A percentile compares a stretch with the other conserved stretches of the same genome.
phyloP scores from a whole-genome alignment of 23 red algal genomes.

The Agarophyton chilense region DNA sequence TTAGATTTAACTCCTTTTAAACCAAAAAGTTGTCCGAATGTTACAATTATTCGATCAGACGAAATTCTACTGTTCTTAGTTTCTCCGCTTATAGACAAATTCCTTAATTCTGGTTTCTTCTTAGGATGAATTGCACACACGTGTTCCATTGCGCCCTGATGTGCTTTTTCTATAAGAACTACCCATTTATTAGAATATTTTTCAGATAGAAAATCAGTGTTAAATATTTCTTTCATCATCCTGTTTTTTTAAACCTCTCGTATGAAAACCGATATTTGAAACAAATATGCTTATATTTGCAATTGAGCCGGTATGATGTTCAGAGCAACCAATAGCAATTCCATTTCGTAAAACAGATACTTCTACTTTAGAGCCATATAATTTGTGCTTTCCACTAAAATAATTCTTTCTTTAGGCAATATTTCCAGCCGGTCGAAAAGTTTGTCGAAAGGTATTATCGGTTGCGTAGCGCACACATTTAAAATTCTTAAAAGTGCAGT shows the following conservation, averaged over 20 bases:
- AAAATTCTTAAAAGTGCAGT: not conserved
- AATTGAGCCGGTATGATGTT: not conserved
- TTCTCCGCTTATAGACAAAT: not conserved
- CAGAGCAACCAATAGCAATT: too few species aligned
- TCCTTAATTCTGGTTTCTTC: too few species aligned
- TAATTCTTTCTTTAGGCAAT: not conserved
- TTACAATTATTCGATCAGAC: conserved; percentile 30
- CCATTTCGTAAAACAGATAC: not conserved
- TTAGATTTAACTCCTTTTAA: not conserved
- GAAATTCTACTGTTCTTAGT: conserved; percentile 2
- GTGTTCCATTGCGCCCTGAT: conserved; percentile 1
- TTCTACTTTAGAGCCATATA: conserved; percentile 33
- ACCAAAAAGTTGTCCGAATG: not conserved
- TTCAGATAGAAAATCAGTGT: not conserved
- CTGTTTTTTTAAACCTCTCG: not conserved
- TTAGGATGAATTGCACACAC: not conserved
- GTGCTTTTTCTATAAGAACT: too few species aligned
- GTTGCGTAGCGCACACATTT: conserved; percentile 8
- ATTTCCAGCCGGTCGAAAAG: not conserved
- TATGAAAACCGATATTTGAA: too few species aligned
- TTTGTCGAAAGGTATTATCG: not conserved
- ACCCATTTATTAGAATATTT: conserved; percentile 13
- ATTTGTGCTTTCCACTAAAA: conserved; percentile 23
- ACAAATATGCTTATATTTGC: conserved; percentile 8
- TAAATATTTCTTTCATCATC: not conserved